Conservation (phyloP, 129 eudicot species). For the Flaveria ramosissima region DNA sequence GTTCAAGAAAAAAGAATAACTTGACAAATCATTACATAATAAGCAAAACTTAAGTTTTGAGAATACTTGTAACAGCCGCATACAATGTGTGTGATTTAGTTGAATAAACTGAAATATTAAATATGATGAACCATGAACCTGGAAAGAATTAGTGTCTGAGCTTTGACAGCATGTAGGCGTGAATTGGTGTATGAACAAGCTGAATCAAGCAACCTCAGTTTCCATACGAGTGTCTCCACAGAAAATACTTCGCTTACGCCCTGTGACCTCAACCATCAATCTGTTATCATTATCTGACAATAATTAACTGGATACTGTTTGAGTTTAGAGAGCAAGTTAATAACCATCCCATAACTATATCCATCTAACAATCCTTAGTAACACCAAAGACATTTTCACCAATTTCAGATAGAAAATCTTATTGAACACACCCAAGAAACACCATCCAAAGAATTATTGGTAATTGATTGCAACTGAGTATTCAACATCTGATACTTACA, state of each 20-base stretch:
- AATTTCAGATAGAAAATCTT: conserved; percentile 2
- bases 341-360: conserved; percentile 3
- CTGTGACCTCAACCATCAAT: conserved; percentile 49
- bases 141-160: conserved; percentile 67
- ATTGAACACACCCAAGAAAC: neutral
- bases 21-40: neutral
- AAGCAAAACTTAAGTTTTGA: neutral
- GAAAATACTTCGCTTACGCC: conserved; percentile 48
- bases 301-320: conserved; percentile 1
- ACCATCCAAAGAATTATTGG: neutral
- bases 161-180: conserved; percentile 78
- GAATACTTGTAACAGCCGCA: neutral
- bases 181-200: conserved; percentile 72
- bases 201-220: conserved; percentile 64
- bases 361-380: neutral
- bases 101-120: neutral
- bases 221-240: conserved; percentile 66
- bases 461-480: neutral
- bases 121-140: conserved; percentile 66
- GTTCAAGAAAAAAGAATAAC: neutral
- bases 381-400: neutral
- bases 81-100: neutral
- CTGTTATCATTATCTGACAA: conserved; percentile 17
- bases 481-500: conserved; percentile 49
- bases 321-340: neutral